phyloP scores from a whole-genome alignment of 2,329 filamentous ascomycete species.

The Exophiala sp. region DNA sequence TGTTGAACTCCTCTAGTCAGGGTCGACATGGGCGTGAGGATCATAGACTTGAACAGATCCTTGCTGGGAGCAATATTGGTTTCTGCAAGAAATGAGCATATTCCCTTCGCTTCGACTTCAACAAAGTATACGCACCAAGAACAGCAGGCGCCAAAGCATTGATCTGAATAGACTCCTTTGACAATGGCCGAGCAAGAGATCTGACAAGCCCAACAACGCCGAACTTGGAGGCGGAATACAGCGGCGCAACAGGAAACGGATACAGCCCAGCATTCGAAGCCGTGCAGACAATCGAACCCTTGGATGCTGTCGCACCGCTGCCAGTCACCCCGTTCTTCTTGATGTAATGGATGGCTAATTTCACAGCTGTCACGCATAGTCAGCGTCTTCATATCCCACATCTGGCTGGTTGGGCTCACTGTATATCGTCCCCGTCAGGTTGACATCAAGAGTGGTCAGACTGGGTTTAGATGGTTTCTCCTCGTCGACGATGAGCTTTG shows the following conservation, averaged over 20 bases:
- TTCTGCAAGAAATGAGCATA: conserved; percentile 31
- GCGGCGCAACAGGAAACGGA: conserved; percentile 46
- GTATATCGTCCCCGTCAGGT: conserved; percentile 41
- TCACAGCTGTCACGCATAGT: conserved; percentile 38
- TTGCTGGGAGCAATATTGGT: conserved; percentile 44
- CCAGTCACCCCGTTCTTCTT: conserved; percentile 38
- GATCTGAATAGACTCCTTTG: conserved; percentile 43
- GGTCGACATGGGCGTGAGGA: conserved; percentile 48
- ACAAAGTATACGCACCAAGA: conserved; percentile 37
- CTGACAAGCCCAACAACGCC: conserved; percentile 48
- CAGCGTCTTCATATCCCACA: neutral
- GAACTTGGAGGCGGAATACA: conserved; percentile 47
- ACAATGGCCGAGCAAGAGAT: conserved; percentile 41
- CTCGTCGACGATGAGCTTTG: conserved; percentile 34
- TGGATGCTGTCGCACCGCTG: conserved; percentile 24
- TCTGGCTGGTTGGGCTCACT: conserved; percentile 33
- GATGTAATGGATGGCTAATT: conserved; percentile 49
- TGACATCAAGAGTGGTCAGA: conserved; percentile 36
- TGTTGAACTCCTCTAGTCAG: conserved; percentile 41
- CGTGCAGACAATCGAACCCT: conserved; percentile 49
- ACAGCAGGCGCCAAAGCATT: conserved; percentile 49
- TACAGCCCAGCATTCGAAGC: conserved; percentile 51
- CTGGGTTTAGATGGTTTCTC: conserved; percentile 34
- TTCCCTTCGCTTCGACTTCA: neutral
- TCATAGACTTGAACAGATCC: conserved; percentile 45